A percentile compares a stretch with the other conserved stretches of the same genome.
phyloP scores from a whole-genome alignment of 2,329 filamentous ascomycete species.

The Talaromyces sp. region DNA sequence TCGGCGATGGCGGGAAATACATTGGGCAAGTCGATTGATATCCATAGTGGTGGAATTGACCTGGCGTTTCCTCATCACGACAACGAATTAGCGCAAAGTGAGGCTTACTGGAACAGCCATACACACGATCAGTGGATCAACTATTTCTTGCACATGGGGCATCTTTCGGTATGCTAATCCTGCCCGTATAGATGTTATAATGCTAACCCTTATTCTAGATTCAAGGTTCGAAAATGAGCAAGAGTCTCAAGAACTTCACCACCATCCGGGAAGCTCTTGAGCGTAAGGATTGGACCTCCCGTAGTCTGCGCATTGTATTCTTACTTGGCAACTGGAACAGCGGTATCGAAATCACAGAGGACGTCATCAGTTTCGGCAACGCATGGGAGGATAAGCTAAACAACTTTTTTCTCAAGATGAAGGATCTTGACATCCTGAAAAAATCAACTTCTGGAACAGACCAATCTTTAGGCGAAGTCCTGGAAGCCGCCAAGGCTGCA shows the following conservation, averaged over 20 bases:
- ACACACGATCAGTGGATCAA: slow-evolving; percentile 74
- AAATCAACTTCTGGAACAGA: slow-evolving; percentile 30
- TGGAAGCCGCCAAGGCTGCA: slow-evolving; percentile 54
- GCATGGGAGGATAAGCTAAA: slow-evolving; percentile 78
- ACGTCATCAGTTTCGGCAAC: slow-evolving; percentile 69
- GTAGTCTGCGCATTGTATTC: slow-evolving; percentile 80
- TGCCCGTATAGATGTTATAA: too few relatives aligned
- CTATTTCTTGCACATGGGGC: slow-evolving; percentile 94
- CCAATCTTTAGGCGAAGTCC: slow-evolving; percentile 44
- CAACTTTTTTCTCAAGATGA: slow-evolving; percentile 62
- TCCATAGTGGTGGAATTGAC: slow-evolving; percentile 90
- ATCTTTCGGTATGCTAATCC: slow-evolving; percentile 54
- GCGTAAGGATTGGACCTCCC: slow-evolving; percentile 67
- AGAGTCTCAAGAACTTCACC: slow-evolving; percentile 91
- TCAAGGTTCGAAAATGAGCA: slow-evolving; percentile 90
- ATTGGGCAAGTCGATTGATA: slow-evolving; percentile 80
- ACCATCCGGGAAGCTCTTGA: slow-evolving; percentile 80
- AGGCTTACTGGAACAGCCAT: slow-evolving; percentile 66
- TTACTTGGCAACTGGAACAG: slow-evolving; percentile 86
- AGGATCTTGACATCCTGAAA: slow-evolving; percentile 41
- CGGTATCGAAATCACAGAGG: slow-evolving; percentile 83
- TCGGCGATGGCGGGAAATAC: slow-evolving; percentile 90
- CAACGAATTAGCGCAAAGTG: slow-evolving; percentile 85
- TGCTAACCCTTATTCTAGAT: slow-evolving; percentile 46
- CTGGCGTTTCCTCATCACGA: slow-evolving; percentile 89